Evolutionary conservation across 768 basidiomycete genomes (phyloP), one percentile per base, ranked within the genome.

Genomic region (Coprinopsis strossmayeri): DNA sequence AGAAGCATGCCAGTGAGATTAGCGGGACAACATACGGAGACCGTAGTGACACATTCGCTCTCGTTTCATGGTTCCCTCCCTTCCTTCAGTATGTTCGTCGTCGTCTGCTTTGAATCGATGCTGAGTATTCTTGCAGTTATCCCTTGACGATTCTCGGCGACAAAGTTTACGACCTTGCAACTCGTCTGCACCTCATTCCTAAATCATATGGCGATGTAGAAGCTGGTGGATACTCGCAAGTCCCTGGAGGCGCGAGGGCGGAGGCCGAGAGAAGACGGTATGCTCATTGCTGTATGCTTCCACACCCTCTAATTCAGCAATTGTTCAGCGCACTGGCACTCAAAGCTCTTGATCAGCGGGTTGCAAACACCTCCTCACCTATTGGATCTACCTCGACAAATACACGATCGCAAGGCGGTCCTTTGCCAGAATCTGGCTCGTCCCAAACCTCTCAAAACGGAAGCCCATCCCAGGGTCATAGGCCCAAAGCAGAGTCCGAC

Each of bases 11-110:
- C 3, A 73, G 72, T 27, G 88, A 91, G 0, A 61, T 80, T 27
- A 78, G 75, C 40, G 84, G 86, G 3, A 69, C 69, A 3, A 78
- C 81, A 3, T 87, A 95, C 58, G 96, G 96, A 17, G 96, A 99
- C 63, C 73, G 93, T 53, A 91, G 88, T 66, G 96, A 99, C 64
- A 97, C 95, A 3, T 99, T 99, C 61, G 84, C 92, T 24, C 82
- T 99, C 58, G 73, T 91, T 15, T 84, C 84, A 50, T 99, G 94
- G 92, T 99, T 99, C 77, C 96, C 96, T 52, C 92, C 94, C 13
- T 81, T 94, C 62, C 66, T 92, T 55, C 90, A 96, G 95, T 97
- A 55, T 64, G 88, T 78, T 17, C 1, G 3, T 24, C 24, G n/a
- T 45, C 18, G 18, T 17, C 20, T 37, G 46, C 21, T 32, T 42